A percentile compares a stretch with the other conserved stretches of the same genome.
These are phyloP conservation scores for Phytophthora pini DNA, from an alignment of 352 stramenopile genomes.

Conservation along the genomic window DNA sequence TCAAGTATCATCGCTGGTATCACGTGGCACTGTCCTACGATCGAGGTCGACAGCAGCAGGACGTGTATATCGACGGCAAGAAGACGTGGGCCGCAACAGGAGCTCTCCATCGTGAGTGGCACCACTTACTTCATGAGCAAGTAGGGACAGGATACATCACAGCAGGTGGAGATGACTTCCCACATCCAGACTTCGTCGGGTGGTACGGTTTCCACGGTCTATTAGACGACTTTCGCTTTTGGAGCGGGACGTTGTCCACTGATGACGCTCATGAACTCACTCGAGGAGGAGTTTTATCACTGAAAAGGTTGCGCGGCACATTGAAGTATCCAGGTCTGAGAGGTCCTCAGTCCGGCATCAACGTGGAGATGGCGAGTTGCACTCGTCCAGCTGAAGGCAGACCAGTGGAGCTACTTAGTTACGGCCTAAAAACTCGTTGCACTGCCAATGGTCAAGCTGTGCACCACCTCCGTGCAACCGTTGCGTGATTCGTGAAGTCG, in stretches of 20 bases:
- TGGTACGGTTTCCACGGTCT: constrained; percentile 57
- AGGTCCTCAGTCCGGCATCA: constrained; percentile 21
- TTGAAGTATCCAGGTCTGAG: constrained; percentile 22
- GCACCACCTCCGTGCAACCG: no score
- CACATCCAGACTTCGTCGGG: constrained; percentile 32
- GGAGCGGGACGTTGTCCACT: no score
- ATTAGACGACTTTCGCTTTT: constrained; percentile 40
- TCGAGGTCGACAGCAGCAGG: constrained; percentile 22
- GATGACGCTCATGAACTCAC: background rate
- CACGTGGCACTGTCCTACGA: constrained; percentile 55
- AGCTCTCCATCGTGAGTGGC: constrained; percentile 43
- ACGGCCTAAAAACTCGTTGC: no score
- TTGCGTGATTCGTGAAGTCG: no score
- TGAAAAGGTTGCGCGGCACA: constrained; percentile 11
- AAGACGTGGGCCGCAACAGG: constrained; percentile 25
- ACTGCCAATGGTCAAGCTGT: no score
- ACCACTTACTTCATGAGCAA: constrained; percentile 44
- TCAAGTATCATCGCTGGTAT: constrained; percentile 47
- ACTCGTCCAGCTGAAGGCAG: constrained; percentile 20
- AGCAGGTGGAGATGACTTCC: constrained; percentile 26
- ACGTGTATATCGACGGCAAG: constrained; percentile 49
- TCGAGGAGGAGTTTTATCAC: constrained; percentile 4
- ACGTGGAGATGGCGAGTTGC: constrained; percentile 24
- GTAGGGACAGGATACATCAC: constrained; percentile 46
- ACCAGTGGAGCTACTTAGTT: constrained; percentile 10